Base-by-base conservation (phyloP, 805 yeast genomes). In the Dipodascopsis uninucleata region DNA sequence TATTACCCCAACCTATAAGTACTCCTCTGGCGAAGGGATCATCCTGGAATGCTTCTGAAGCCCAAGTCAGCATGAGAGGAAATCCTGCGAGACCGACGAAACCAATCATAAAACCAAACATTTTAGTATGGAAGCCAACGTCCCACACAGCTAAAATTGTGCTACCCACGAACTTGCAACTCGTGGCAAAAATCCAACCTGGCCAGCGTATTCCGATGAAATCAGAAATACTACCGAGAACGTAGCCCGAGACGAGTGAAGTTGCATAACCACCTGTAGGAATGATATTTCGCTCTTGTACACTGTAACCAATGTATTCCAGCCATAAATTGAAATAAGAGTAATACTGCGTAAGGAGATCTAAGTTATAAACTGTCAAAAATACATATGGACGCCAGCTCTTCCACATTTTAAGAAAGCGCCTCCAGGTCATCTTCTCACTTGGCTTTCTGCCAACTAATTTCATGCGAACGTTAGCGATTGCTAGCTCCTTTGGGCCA, bases 81-180 rank as follows among this genome's bases (percentile, higher is more conserved):
- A 39, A 44, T 23, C 44, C 48, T 3, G 48, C 44, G 22, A 35
- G 40, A 10, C 36, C 43, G 5, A 44, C 36, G 14, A 26, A 39
- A 12, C 48, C 48, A 24, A 43, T 43, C 25, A 43, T 20, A 31
- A 45, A 44, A 9, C 35, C 49, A 36, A 41, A 45, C 49, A 45
- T 40, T 26, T 41, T 58, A 61, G 63, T 65, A 12, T 66, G 71
- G 45, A 58, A 57, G 2, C 70, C 65, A 39, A 66, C 62, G 43
- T 65, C 50, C 73, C 73, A 70, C 2, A 68, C 71, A 1, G 69
- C 70, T 29, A 66, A 55, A 14, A 69, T 64, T 4, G 66, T 58
- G 50, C 64, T 22, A 21, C 49, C 49, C 7, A 31, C 25, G 25
- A 45, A 45, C 25, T 43, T 41, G 33, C 28, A 9, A 16, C 31